phyloP scores from a whole-genome alignment of 768 basidiomycete species.

The Cystoderma amianthinum region DNA sequence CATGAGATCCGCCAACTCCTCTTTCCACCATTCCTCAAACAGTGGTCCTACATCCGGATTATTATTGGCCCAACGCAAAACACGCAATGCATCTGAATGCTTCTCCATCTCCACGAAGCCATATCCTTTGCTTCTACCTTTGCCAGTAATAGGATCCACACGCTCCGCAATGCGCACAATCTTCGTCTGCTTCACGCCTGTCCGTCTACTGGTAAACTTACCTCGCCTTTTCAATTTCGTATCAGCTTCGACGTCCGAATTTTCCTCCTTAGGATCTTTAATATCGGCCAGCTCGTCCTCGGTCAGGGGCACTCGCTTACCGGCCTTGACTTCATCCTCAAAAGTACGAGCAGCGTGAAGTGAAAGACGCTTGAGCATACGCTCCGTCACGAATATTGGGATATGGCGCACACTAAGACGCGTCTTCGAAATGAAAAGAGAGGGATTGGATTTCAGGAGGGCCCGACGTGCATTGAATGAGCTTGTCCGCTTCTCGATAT shows the following conservation, averaged over 20 bases:
- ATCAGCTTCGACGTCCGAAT: slow-evolving; percentile 14
- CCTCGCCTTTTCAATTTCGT: slow-evolving; percentile 14
- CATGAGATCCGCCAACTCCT: slow-evolving; percentile 58
- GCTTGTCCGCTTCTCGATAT: slow-evolving; percentile 78
- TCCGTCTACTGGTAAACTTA: slow-evolving; percentile 21
- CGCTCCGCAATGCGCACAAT: slow-evolving; percentile 86
- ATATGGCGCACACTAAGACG: slow-evolving; percentile 92
- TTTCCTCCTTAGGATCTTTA: slow-evolving; percentile 10
- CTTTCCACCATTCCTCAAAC: slow-evolving; percentile 81
- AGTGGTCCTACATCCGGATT: slow-evolving; percentile 60
- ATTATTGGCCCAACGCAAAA: slow-evolving; percentile 93
- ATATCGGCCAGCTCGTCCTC: slow-evolving; percentile 64
- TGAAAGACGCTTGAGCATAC: slow-evolving; percentile 82
- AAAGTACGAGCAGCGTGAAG: slow-evolving; percentile 77
- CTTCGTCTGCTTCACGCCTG: slow-evolving; percentile 81
- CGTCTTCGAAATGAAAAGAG: slow-evolving; percentile 89
- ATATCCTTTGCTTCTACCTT: slow-evolving; percentile 88
- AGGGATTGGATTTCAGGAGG: slow-evolving; percentile 86
- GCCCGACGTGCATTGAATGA: slow-evolving; percentile 83
- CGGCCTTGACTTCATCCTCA: slow-evolving; percentile 66
- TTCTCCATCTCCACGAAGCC: slow-evolving; percentile 89
- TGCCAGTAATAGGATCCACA: slow-evolving; percentile 82
- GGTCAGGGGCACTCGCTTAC: slow-evolving; percentile 50
- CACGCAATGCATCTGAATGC: slow-evolving; percentile 86
- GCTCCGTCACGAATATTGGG: slow-evolving; percentile 85